Percentiles rank a stretch among this genome's conserved stretches.
Evolutionary conservation across 78 protist species (phyloP).

Genomic region (Protostelium mycophagum): DNA sequence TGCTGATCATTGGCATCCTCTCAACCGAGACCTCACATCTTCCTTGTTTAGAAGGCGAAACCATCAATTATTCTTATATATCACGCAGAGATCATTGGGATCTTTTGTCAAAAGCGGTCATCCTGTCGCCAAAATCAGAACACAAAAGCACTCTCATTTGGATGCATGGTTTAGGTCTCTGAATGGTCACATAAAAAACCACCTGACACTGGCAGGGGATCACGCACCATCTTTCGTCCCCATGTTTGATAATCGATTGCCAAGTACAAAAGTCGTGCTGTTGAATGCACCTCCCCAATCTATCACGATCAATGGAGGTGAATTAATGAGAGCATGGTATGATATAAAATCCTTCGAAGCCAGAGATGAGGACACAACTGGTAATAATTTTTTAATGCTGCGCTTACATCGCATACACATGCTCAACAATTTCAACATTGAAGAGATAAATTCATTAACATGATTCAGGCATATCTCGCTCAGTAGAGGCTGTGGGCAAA

Average conservation of each 20-base stretch:
- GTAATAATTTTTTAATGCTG: too few species aligned
- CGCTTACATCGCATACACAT: too few species aligned
- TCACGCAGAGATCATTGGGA: not conserved
- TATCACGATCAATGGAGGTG: conserved; percentile 35
- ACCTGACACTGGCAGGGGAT: not conserved
- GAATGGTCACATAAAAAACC: not conserved
- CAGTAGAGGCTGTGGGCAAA: not conserved
- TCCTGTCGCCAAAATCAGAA: not conserved
- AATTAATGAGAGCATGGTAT: conserved; percentile 35
- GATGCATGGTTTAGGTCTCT: not conserved
- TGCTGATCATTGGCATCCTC: too few species aligned
- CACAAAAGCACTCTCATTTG: not conserved
- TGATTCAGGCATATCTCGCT: not conserved
- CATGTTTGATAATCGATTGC: not conserved
- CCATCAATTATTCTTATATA: too few species aligned
- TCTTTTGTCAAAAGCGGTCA: not conserved
- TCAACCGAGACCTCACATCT: too few species aligned
- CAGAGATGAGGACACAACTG: conserved; percentile 17
- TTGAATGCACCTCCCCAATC: conserved; percentile 26
- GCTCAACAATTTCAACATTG: too few species aligned
- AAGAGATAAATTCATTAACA: not conserved
- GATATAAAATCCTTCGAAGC: conserved; percentile 34
- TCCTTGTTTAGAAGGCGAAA: too few species aligned
- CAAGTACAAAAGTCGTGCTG: not conserved
- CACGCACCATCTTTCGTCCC: not conserved